These are phyloP conservation scores for Backusella psychrophila DNA, from an alignment of 192 early-diverging fungal genomes.

Conservation along the genomic window DNA sequence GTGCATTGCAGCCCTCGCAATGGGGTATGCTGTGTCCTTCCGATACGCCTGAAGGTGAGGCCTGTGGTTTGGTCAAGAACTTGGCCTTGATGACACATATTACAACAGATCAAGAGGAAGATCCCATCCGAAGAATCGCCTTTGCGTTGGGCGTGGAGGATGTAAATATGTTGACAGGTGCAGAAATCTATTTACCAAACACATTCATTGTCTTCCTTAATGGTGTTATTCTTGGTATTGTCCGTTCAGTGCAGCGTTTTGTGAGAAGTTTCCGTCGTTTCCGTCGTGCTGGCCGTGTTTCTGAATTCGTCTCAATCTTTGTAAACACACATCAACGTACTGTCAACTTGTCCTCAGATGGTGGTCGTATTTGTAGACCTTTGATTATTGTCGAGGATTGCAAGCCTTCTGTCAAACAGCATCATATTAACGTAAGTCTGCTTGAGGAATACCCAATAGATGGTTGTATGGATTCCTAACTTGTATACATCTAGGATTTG, in stretches of 20 bases:
- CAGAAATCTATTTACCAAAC: conserved; percentile 76
- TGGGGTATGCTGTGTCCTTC: conserved; percentile 98
- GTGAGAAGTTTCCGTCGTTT: conserved; percentile 84
- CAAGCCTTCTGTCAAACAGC: conserved; percentile 57
- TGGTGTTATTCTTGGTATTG: conserved; percentile 89
- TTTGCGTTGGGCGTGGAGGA: conserved; percentile 94
- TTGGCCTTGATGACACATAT: conserved; percentile 99
- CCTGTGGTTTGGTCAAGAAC: conserved; percentile 96
- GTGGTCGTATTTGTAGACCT: conserved; percentile 95
- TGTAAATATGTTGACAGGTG: conserved; percentile 82
- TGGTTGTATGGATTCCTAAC: not conserved
- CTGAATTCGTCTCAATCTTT: conserved; percentile 89
- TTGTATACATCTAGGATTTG: conserved; percentile 37
- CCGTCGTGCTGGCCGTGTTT: conserved; percentile 83
- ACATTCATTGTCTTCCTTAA: conserved; percentile 92
- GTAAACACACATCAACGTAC: conserved; percentile 78
- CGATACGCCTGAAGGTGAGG: conserved; percentile 98
- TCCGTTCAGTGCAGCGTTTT: conserved; percentile 79
- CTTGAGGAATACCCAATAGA: too few relatives aligned
- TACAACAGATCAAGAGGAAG: conserved; percentile 91
- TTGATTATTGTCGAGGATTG: conserved; percentile 92
- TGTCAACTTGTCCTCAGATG: conserved; percentile 92
- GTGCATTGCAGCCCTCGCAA: conserved; percentile 93
- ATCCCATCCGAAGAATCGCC: conserved; percentile 69
- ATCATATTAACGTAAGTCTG: conserved; percentile 57